These are phyloP conservation scores for Termitomyces sp. DNA, from an alignment of 768 basidiomycete species.

Conservation along the genomic window DNA sequence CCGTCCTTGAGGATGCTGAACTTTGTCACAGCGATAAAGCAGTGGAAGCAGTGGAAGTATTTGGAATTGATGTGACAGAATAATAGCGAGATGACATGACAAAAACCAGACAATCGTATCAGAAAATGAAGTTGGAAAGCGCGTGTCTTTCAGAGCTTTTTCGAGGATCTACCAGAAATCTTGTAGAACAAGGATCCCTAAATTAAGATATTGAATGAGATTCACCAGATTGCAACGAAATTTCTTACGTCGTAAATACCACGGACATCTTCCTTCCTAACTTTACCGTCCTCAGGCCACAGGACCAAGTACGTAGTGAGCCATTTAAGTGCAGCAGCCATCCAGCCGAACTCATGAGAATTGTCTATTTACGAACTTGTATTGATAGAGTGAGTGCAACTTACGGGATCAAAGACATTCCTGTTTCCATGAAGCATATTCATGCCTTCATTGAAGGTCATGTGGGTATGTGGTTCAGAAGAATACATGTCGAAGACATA, in stretches of 20 bases:
- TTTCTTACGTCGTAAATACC: slow-evolving; percentile 31
- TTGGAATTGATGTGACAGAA: background rate
- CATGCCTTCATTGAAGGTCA: slow-evolving; percentile 32
- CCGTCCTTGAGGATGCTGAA: background rate
- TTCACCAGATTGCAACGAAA: background rate
- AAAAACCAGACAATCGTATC: background rate
- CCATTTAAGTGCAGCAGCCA: slow-evolving; percentile 36
- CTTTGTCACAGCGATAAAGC: background rate
- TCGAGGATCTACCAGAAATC: slow-evolving; percentile 20
- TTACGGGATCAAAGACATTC: slow-evolving; percentile 30
- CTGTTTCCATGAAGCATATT: slow-evolving; percentile 36
- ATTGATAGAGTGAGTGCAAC: slow-evolving; percentile 4
- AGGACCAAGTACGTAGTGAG: slow-evolving; percentile 31
- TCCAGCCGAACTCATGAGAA: slow-evolving; percentile 33
- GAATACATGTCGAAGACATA: slow-evolving; percentile 36
- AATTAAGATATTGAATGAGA: background rate
- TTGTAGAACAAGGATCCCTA: slow-evolving; percentile 31
- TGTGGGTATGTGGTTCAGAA: slow-evolving; percentile 29
- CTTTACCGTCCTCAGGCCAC: slow-evolving; percentile 27
- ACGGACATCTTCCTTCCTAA: slow-evolving; percentile 34
- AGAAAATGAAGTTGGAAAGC: background rate
- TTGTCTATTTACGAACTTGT: background rate
- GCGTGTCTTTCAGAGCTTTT: background rate
- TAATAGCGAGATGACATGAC: background rate
- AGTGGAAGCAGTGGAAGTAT: background rate